Percentiles rank a stretch among this genome's conserved stretches.
These are phyloP conservation scores for Colletotrichum tropicicola DNA, from an alignment of 2,329 filamentous ascomycete genomes.

Conservation along the genomic window DNA sequence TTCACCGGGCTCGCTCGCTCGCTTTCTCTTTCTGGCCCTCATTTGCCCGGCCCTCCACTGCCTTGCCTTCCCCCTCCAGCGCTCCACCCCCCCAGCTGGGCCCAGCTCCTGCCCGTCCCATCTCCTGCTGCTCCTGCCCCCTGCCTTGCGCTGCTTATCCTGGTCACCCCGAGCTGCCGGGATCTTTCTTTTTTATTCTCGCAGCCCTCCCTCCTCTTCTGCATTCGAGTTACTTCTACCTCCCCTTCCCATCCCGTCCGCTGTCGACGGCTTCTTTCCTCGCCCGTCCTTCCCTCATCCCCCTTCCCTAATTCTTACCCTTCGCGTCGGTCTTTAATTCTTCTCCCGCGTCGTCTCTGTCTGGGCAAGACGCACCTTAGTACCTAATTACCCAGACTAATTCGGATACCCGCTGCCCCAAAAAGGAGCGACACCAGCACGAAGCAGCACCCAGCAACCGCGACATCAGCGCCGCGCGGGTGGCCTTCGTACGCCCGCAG, in stretches of 20 bases:
- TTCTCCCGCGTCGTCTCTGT: background rate
- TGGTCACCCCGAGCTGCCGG: constrained; percentile 21
- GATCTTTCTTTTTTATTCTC: constrained; percentile 17
- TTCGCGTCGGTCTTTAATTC: constrained; percentile 21
- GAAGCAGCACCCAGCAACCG: background rate
- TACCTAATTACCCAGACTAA: constrained; percentile 10
- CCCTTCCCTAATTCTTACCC: background rate
- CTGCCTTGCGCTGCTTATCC: background rate
- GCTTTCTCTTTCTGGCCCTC: too few species aligned
- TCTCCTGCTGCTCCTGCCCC: background rate
- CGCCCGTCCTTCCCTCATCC: background rate
- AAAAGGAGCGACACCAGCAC: background rate
- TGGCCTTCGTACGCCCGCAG: constrained; percentile 8
- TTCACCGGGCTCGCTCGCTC: too few species aligned
- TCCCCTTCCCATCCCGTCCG: background rate
- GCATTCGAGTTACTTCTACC: constrained; percentile 12
- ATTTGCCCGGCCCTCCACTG: too few species aligned
- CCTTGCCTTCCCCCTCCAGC: background rate
- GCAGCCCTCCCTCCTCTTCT: background rate
- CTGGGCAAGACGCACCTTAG: background rate
- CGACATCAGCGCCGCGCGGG: constrained; percentile 2
- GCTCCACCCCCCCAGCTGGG: background rate
- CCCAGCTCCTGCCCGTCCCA: constrained; percentile 10
- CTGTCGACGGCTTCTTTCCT: background rate
- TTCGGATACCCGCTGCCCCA: background rate